These are phyloP conservation scores for Elsinoe fawcettii DNA, from an alignment of 2,329 filamentous ascomycete genomes.

Conservation along the genomic window DNA sequence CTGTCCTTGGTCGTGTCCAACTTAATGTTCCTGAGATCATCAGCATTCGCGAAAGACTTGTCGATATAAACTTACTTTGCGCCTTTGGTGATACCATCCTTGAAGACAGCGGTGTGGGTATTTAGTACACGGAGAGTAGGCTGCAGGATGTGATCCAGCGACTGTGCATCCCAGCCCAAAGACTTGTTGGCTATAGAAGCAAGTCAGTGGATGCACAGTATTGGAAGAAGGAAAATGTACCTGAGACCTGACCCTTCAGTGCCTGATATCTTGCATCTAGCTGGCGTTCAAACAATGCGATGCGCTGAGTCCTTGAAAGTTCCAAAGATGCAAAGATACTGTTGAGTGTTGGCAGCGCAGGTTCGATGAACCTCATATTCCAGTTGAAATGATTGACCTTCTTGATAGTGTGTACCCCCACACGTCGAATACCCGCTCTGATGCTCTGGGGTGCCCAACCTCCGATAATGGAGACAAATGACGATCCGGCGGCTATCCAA, in stretches of 20 bases:
- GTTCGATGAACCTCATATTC: not conserved
- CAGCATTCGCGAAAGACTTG: not conserved
- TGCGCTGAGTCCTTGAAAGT: not conserved
- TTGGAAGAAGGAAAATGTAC: not conserved
- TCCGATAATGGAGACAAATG: not conserved
- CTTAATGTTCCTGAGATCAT: not conserved
- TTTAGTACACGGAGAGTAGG: not conserved
- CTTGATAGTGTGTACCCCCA: not conserved
- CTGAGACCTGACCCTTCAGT: not conserved
- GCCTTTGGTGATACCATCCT: not conserved
- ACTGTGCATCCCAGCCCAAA: not conserved
- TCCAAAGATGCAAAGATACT: not conserved
- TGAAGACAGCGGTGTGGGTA: not conserved
- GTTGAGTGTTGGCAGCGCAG: not conserved
- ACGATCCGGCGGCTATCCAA: not conserved
- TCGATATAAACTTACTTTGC: not conserved
- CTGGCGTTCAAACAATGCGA: not conserved
- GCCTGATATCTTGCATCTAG: not conserved
- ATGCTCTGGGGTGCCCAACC: not conserved
- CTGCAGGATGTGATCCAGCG: not conserved
- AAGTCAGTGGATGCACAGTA: not conserved
- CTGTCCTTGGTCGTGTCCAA: not conserved
- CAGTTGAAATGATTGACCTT: not conserved
- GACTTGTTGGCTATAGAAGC: not conserved
- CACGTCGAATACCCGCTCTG: not conserved